These are phyloP conservation scores for Tolypocladium nubicola DNA, from an alignment of 2,329 filamentous ascomycete genomes.

Conservation along the genomic window DNA sequence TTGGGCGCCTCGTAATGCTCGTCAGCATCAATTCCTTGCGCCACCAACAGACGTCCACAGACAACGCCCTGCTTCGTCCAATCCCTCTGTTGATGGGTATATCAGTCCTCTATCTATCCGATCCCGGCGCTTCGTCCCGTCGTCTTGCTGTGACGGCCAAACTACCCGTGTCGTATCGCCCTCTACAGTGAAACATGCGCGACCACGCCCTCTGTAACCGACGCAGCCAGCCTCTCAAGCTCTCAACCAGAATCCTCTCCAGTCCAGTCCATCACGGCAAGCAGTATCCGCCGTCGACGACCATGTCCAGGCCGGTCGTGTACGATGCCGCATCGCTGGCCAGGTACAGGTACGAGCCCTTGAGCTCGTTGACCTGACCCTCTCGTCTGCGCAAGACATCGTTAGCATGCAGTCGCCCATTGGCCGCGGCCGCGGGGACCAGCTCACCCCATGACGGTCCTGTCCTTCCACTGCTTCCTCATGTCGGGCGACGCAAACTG, in stretches of 20 bases:
- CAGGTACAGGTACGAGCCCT: constrained; percentile 74
- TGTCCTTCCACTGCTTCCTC: constrained; percentile 64
- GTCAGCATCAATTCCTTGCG: background rate
- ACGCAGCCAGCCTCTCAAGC: background rate
- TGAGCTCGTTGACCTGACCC: constrained; percentile 63
- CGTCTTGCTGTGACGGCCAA: no score
- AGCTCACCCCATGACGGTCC: constrained; percentile 64
- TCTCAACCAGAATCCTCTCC: background rate
- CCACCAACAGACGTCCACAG: background rate
- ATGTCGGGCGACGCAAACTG: constrained; percentile 53
- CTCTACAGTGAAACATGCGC: background rate
- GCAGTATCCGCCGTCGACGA: constrained; percentile 67
- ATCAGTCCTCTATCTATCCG: background rate
- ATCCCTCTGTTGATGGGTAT: background rate
- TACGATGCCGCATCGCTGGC: constrained; percentile 76
- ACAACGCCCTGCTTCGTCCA: background rate
- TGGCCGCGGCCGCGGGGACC: background rate
- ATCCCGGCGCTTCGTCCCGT: background rate
- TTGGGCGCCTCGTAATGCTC: no score
- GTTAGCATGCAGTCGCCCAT: background rate
- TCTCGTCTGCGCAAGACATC: constrained; percentile 40
- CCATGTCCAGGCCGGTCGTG: constrained; percentile 63
- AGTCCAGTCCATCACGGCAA: constrained; percentile 25
- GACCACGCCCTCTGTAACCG: background rate
- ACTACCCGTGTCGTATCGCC: background rate